These are phyloP conservation scores for Moesziomyces aphidis DNA, from an alignment of 1,284 basidiomycete genomes.

Conservation along the genomic window DNA sequence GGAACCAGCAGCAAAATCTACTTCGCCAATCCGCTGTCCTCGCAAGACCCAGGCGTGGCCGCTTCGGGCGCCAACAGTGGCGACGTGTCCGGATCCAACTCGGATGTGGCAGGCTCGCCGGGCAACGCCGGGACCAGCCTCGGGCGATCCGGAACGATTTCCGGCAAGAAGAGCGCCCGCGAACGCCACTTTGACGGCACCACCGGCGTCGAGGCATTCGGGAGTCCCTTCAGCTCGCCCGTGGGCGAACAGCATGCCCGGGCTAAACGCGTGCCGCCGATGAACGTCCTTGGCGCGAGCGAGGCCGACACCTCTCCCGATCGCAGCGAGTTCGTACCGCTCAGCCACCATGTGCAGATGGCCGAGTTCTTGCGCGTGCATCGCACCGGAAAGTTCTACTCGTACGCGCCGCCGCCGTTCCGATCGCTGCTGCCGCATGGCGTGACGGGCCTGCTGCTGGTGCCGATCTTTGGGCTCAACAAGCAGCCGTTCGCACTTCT, in stretches of 20 bases:
- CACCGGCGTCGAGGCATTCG: conserved; percentile 39
- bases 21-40: conserved; percentile 51
- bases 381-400: conserved; percentile 55
- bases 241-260: conserved; percentile 21
- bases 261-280: conserved; percentile 56
- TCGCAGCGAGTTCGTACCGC: conserved; percentile 54
- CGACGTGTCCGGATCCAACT: background rate
- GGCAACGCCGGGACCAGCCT: background rate
- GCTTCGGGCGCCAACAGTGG: conserved; percentile 10
- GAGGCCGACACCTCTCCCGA: conserved; percentile 42
- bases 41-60: conserved; percentile 16
- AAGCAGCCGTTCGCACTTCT: conserved; percentile 89
- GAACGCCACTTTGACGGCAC: conserved; percentile 51
- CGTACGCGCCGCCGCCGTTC: conserved; percentile 56
- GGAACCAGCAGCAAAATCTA: conserved; percentile 64
- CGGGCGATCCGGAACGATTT: conserved; percentile 1
- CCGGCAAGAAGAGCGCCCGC: conserved; percentile 11
- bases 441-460: conserved; percentile 51
- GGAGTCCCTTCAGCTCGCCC: conserved; percentile 23
- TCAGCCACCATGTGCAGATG: conserved; percentile 57
- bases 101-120: conserved; percentile 3
- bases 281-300: conserved; percentile 59
- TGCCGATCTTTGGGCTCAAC: conserved; percentile 93
- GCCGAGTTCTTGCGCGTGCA: conserved; percentile 60
- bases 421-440: conserved; percentile 57